Percentiles rank a stretch among this genome's conserved stretches.
These are phyloP conservation scores for Aureobasidium pullulans DNA, from an alignment of 2,329 filamentous ascomycete genomes.

Conservation along the genomic window DNA sequence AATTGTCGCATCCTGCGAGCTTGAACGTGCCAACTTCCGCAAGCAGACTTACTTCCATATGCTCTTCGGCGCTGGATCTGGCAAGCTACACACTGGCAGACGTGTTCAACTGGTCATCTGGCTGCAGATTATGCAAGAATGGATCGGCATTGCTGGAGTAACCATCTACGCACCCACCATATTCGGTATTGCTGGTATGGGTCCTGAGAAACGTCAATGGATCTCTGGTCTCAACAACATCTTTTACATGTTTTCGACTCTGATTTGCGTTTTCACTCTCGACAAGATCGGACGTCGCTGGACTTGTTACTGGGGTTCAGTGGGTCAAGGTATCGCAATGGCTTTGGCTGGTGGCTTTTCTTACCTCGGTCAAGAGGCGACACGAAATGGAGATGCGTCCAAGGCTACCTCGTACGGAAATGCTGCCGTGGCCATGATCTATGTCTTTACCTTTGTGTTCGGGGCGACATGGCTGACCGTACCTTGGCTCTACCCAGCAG, in stretches of 20 bases:
- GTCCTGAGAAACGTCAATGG: slow-evolving; percentile 13
- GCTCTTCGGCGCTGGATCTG: slow-evolving; percentile 28
- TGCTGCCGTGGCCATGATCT: slow-evolving; percentile 16
- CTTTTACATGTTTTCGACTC: slow-evolving; percentile 46
- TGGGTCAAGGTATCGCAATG: slow-evolving; percentile 35
- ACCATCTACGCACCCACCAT: slow-evolving; percentile 39
- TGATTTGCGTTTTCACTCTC: slow-evolving; percentile 43
- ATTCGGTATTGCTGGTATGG: slow-evolving; percentile 36
- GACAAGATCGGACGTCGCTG: slow-evolving; percentile 51
- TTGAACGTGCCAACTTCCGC: slow-evolving; percentile 27
- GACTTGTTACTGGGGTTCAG: slow-evolving; percentile 63
- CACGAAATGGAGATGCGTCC: slow-evolving; percentile 18
- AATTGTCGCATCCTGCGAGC: slow-evolving; percentile 24
- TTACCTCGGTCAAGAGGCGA: slow-evolving; percentile 14
- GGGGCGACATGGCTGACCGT: slow-evolving; percentile 47
- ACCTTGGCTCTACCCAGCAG: slow-evolving; percentile 25
- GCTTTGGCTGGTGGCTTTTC: slow-evolving; percentile 22
- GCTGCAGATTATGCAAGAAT: slow-evolving; percentile 22
- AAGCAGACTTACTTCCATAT: slow-evolving; percentile 28
- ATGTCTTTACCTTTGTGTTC: slow-evolving; percentile 47
- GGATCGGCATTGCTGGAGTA: slow-evolving; percentile 42
- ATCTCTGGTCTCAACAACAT: slow-evolving; percentile 38
- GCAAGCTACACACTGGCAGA: slow-evolving; percentile 44
- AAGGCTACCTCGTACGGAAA: not conserved
- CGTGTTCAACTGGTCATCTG: slow-evolving; percentile 26